Conservation (phyloP, 2,329 filamentous ascomycete species). For the Colletotrichum gloeosporioides region DNA sequence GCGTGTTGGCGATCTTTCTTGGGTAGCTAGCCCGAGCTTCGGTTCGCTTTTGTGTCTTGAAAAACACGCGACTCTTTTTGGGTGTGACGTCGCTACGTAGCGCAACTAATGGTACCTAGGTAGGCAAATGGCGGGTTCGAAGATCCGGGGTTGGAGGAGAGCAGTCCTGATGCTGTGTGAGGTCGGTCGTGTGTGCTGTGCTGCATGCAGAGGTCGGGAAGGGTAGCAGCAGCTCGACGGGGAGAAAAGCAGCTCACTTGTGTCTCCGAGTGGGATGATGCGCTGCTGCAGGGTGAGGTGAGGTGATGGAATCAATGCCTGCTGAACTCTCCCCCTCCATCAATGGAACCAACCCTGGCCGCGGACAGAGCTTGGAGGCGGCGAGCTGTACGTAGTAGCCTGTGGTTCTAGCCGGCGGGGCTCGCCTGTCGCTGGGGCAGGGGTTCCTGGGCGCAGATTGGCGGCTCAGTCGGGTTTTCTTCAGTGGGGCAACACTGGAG, state of each 20-base stretch:
- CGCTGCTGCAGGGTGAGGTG: conserved; percentile 10
- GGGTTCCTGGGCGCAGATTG: neutral
- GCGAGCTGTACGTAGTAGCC: neutral
- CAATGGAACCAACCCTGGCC: neutral
- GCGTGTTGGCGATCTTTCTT: neutral
- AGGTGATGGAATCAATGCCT: conserved; percentile 4
- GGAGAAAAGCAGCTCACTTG: neutral
- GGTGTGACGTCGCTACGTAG: neutral
- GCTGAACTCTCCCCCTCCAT: neutral
- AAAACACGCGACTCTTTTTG: neutral
- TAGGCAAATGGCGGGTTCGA: neutral
- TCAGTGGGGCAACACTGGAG: neutral
- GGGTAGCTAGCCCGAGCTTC: neutral
- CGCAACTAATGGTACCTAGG: neutral
- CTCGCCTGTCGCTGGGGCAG: neutral
- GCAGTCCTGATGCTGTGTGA: neutral
- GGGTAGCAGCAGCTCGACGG: neutral
- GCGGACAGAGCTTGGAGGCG: neutral
- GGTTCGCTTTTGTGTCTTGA: neutral
- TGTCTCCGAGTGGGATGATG: conserved; percentile 3
- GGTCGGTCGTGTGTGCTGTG: neutral
- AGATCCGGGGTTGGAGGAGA: neutral
- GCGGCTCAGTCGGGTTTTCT: neutral
- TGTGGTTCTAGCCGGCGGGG: neutral
- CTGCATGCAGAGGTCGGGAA: neutral